Percentiles rank a stretch among this genome's conserved stretches.
Evolutionary conservation across 208 protist genomes (phyloP).

Genomic region (Crithidia thermophila): DNA sequence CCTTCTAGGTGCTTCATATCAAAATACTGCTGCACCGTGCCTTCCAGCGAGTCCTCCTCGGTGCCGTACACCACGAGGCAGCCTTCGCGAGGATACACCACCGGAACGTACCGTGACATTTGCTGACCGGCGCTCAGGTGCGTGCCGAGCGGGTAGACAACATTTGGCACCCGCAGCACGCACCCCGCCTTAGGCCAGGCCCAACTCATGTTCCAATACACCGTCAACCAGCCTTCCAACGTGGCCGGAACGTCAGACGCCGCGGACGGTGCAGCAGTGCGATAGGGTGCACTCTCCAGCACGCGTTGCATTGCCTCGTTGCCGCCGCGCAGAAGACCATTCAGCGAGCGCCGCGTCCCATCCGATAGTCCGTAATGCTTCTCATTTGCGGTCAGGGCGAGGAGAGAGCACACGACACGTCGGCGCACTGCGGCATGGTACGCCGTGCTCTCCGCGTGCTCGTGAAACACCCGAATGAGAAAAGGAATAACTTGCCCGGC

Average conservation of each 20-base stretch:
- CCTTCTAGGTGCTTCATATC: conserved; percentile 65
- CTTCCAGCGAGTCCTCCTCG: conserved; percentile 58
- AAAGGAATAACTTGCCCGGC: conserved; percentile 71
- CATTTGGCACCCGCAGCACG: conserved; percentile 46
- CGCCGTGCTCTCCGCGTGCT: conserved; percentile 32
- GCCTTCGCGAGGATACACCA: conserved; percentile 65
- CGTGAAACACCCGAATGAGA: conserved; percentile 62
- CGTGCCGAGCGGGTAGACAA: conserved; percentile 34
- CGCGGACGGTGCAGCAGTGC: not conserved
- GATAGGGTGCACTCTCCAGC: conserved; percentile 28
- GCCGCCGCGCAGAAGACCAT: conserved; percentile 35
- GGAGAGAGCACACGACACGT: conserved; percentile 57
- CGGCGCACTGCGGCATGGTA: conserved; percentile 56
- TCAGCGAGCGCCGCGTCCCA: conserved; percentile 50
- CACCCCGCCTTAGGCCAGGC: conserved; percentile 87
- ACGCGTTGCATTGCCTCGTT: conserved; percentile 47
- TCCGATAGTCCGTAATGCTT: conserved; percentile 70
- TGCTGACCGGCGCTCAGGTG: conserved; percentile 18
- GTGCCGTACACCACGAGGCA: conserved; percentile 67
- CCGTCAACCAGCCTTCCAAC: conserved; percentile 43
- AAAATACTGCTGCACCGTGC: conserved; percentile 75
- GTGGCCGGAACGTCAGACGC: conserved; percentile 15
- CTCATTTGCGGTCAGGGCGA: conserved; percentile 55
- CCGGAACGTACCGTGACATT: conserved; percentile 53
- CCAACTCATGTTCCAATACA: conserved; percentile 69